Conservation (phyloP, 2,329 filamentous ascomycete species). For the Verticillium isaacii region DNA sequence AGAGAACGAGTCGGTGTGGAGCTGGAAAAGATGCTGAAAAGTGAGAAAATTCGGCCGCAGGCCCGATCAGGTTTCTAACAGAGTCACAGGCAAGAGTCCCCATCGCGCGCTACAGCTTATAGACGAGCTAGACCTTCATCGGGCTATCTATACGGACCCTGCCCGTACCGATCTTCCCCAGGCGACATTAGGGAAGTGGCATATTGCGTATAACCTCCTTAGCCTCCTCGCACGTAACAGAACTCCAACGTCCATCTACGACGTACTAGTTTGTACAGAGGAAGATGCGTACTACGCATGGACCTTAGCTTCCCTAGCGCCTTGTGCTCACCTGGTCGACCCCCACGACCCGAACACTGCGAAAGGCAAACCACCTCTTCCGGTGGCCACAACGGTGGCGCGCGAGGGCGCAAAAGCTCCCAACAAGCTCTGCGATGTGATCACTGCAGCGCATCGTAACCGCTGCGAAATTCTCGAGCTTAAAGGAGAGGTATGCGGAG, state of each 20-base stretch:
- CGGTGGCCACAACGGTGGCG: constrained; percentile 55
- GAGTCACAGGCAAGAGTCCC: constrained; percentile 49
- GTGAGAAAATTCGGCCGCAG: constrained; percentile 28
- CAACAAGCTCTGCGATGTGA: constrained; percentile 67
- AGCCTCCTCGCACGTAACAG: constrained; percentile 40
- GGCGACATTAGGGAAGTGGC: constrained; percentile 59
- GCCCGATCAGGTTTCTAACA: not conserved
- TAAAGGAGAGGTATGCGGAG: constrained; percentile 49
- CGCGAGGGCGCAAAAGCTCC: constrained; percentile 75
- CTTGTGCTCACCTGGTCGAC: constrained; percentile 57
- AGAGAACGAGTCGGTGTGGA: constrained; percentile 85
- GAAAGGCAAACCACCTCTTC: constrained; percentile 46
- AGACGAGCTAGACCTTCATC: constrained; percentile 62
- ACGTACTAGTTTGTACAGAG: constrained; percentile 54
- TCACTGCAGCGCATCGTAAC: constrained; percentile 61
- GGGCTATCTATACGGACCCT: constrained; percentile 70
- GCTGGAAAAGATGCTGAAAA: constrained; percentile 84
- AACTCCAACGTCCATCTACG: constrained; percentile 42
- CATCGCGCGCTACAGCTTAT: constrained; percentile 59
- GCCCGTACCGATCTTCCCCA: constrained; percentile 41
- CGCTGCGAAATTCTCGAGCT: constrained; percentile 56
- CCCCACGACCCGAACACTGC: constrained; percentile 27
- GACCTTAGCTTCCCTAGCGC: constrained; percentile 69
- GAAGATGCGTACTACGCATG: constrained; percentile 71
- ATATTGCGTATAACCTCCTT: constrained; percentile 59